These are phyloP conservation scores for Narthecium ossifragum DNA, from an alignment of 106 monocot species.

Conservation along the genomic window DNA sequence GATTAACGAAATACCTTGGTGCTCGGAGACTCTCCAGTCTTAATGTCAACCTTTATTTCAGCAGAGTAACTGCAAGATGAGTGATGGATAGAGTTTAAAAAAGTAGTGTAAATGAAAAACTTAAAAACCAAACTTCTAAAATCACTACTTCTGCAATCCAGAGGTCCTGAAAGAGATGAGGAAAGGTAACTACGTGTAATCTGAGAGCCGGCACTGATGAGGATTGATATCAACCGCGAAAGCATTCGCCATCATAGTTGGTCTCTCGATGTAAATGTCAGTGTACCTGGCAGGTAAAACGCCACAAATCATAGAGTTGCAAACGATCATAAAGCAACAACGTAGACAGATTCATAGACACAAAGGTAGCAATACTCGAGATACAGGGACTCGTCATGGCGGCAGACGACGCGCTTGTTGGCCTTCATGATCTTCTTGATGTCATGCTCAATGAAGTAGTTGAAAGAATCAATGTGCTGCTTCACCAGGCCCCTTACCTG, in stretches of 20 bases:
- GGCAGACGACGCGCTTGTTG: constrained; percentile 53
- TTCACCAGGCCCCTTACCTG: constrained; percentile 93
- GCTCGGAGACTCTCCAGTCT: too few species aligned
- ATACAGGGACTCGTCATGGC: constrained; percentile 33
- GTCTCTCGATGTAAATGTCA: constrained; percentile 50
- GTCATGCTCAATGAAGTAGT: constrained; percentile 64
- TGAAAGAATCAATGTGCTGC: constrained; percentile 87
- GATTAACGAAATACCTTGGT: too few species aligned
- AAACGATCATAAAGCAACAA: too few species aligned
- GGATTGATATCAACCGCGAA: constrained; percentile 29
- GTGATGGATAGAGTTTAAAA: not conserved
- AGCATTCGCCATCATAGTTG: constrained; percentile 19
- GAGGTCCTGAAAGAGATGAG: not conserved
- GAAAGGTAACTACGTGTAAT: constrained; percentile 44
- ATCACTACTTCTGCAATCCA: not conserved
- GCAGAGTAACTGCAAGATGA: constrained; percentile 55
- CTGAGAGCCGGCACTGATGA: constrained; percentile 75
- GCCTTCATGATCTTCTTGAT: constrained; percentile 90
- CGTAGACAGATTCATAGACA: too few species aligned
- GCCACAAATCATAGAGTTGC: too few species aligned
- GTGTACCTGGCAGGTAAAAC: constrained; percentile 38
- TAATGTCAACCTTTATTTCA: constrained; percentile 72
- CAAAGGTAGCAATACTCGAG: constrained; percentile 31
- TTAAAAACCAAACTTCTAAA: not conserved
- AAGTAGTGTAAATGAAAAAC: not conserved